Conservation (phyloP, 805 yeast species). For the Saccharomycopsis amapae region DNA sequence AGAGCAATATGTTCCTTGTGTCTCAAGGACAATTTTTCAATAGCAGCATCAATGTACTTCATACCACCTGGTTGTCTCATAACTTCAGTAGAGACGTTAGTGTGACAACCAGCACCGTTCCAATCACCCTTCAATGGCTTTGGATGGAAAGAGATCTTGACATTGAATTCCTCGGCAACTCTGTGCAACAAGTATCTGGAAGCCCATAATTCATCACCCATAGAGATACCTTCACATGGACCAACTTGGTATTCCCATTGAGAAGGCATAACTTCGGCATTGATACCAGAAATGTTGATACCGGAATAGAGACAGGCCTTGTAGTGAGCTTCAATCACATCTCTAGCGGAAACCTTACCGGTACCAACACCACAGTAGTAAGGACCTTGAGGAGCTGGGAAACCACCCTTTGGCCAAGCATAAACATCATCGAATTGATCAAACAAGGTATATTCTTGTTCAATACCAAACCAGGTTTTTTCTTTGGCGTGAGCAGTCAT, state of each 20-base stretch:
- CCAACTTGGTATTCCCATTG: slow-evolving; percentile 99
- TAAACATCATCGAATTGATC: slow-evolving; percentile 85
- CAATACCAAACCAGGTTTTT: slow-evolving; percentile 95
- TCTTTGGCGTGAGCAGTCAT: slow-evolving; percentile 85
- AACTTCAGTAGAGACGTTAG: slow-evolving; percentile 86
- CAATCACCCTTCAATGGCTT: slow-evolving; percentile 98
- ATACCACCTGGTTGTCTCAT: slow-evolving; percentile 98
- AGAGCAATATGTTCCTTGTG: slow-evolving; percentile 93
- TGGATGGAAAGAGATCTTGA: slow-evolving; percentile 98
- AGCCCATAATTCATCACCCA: slow-evolving; percentile 98
- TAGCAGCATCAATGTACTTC: slow-evolving; percentile 86
- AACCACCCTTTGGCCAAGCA: slow-evolving; percentile 99
- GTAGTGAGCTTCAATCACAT: slow-evolving; percentile 98
- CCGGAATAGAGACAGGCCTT: slow-evolving; percentile 96
- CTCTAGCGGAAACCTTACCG: slow-evolving; percentile 97
- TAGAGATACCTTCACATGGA: slow-evolving; percentile 88
- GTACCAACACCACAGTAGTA: slow-evolving; percentile 99
- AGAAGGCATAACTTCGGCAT: slow-evolving; percentile 99
- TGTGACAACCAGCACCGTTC: slow-evolving; percentile 99
- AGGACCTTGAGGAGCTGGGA: slow-evolving; percentile 99
- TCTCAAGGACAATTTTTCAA: slow-evolving; percentile 90
- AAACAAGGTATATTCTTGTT: slow-evolving; percentile 96
- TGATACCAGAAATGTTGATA: slow-evolving; percentile 85
- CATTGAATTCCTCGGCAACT: slow-evolving; percentile 98
- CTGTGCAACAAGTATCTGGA: slow-evolving; percentile 89